Base-by-base conservation (phyloP, 1,139 yeast species). In the Lodderomyces metapsilosis region DNA sequence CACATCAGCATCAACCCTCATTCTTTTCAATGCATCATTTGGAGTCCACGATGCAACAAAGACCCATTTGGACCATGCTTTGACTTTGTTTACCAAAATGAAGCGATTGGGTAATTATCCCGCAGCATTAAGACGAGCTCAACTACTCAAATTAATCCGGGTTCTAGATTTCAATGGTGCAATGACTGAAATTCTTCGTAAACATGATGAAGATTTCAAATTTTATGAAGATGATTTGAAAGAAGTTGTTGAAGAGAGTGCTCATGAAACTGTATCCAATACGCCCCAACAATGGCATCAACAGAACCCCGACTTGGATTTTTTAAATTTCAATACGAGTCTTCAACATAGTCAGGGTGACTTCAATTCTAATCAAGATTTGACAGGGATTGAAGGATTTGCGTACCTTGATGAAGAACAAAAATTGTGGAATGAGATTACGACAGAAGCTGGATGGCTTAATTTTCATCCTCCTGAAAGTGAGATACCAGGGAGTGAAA, bases 11-110 rank as follows among this genome's bases (percentile, higher is more conserved):
- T 85, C 89, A 5, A 87, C 95, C 0, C 65, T 87, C 41, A 78
- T 85, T 11, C 64, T 87, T 28, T 86, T 84, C 57, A 86, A 83
- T 57, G 84, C 89, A 1, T 85, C 95, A 0, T 87, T 87, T 64
- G 95, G 95, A 7, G 84, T 85, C 5, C 88, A 85, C 55, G 88
- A 82, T 27, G 87, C 87, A 13, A 85, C 94, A 0, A 71, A 74
- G 41, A 80, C 76, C 32, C 88, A 84, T 53, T 65, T 87, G 44
- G 91, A 84, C 53, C 89, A 84, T 57, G 89, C 95, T 0, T 63
- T 87, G 32, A 68, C 64, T 3, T 76, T 86, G 4, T 83, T 87
- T 52, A 81, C 88, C 8, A 80, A 76, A 51, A 86, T 87, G 92
- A 79, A 84, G 52, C 74, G 77, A 43, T 65, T 84, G 43, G 92